These are phyloP conservation scores for Waltergamsia citrina DNA, from an alignment of 2,329 filamentous ascomycete species.

Conservation along the genomic window DNA sequence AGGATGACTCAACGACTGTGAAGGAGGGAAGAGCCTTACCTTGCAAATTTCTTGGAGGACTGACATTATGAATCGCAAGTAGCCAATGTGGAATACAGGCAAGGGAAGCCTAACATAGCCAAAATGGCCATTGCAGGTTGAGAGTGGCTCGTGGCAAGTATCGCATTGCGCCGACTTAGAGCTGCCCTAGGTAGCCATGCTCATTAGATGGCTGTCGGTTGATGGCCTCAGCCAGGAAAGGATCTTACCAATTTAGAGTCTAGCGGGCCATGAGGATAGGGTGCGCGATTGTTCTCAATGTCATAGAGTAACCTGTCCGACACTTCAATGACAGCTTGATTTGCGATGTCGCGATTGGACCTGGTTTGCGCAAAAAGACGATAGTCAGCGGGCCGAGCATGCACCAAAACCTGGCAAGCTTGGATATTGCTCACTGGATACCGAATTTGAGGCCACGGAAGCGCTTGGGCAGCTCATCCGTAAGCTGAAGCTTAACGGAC, in stretches of 20 bases:
- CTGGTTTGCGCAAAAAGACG: constrained; percentile 35
- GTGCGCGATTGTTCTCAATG: constrained; percentile 65
- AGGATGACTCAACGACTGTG: not conserved
- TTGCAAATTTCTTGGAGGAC: constrained; percentile 97
- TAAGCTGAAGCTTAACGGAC: constrained; percentile 66
- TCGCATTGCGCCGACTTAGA: constrained; percentile 71
- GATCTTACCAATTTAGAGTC: constrained; percentile 73
- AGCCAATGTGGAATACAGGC: constrained; percentile 92
- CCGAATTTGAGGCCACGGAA: constrained; percentile 91
- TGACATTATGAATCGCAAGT: constrained; percentile 84
- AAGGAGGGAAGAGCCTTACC: too few species aligned
- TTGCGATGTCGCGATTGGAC: constrained; percentile 89
- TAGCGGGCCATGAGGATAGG: constrained; percentile 75
- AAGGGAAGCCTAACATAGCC: constrained; percentile 85
- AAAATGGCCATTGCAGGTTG: constrained; percentile 90
- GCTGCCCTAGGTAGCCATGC: too few species aligned
- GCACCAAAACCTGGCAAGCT: too few species aligned
- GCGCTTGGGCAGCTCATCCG: constrained; percentile 76
- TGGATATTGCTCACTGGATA: constrained; percentile 53
- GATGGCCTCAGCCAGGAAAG: too few species aligned
- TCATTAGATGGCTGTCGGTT: too few species aligned
- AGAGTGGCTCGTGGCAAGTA: constrained; percentile 74
- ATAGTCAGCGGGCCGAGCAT: too few species aligned
- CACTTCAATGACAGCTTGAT: constrained; percentile 88
- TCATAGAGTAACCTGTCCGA: constrained; percentile 94